Base-by-base conservation (phyloP, 75 land plant genomes). In the Pinus albicaulis region DNA sequence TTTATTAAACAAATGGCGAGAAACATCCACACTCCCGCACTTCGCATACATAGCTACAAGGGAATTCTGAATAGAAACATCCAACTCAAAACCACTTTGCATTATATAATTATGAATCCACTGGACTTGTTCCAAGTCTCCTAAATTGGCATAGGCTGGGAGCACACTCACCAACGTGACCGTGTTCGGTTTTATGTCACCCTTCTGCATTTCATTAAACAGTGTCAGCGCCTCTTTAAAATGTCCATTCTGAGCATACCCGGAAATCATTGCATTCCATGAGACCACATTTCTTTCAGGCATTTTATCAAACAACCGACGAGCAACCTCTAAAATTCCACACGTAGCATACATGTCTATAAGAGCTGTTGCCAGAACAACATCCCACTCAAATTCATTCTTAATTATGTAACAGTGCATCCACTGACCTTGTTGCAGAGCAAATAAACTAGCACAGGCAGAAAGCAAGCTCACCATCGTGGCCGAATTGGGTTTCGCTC, bases 331-430 rank as follows among this genome's bases (percentile, higher is more conserved):
- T 44, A 84, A 26, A 28, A 84, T 76, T 1, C 81, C 81, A 12
- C 12, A 3, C 14, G 82, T 90, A 6, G 75, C 79, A 78, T 92
- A 90, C 91, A 92, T 86, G 57, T 65, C 80, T 13, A 90, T 69
- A 1, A 90, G 72, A 13, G 90, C 82, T 74, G 84, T 92, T 55
- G 82, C 87, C 2, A 94, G 66, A 72, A 81, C 81, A 15, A 92
- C 80, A 80, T 92, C 91, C 34, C 80, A 56, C 57, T 68, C 78
- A 25, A 66, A 80, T 56, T 76, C 36, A 17, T 82, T 77, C 72
- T 88, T 86, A 12, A 82, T 74, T n/a, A 86, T 59, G 12, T 73
- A 71, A 59, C 83, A 81, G 76, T 91, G 93, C 20, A 91, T 60
- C 74, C 84, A 86, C 57, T 63, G 81, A 15, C 93, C 91, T 26